Evolutionary conservation across 2,329 filamentous ascomycete species (phyloP).

Genomic region (Colletotrichum horii): DNA sequence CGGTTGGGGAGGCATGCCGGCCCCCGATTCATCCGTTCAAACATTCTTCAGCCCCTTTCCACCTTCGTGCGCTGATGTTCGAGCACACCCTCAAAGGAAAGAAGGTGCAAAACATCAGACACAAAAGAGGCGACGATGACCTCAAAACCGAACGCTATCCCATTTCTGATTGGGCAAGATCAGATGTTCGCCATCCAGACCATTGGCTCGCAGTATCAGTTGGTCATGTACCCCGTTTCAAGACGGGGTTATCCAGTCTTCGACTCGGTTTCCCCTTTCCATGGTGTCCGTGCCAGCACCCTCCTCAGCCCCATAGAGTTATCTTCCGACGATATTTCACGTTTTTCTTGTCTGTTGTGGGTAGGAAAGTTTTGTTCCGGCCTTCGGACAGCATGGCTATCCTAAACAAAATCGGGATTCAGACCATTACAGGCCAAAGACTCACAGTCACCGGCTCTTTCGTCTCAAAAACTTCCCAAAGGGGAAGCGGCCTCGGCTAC

Average conservation of each 20-base stretch:
- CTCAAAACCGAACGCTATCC: not conserved
- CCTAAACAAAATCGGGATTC: not conserved
- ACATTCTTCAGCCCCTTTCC: not conserved
- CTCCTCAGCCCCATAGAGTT: conserved; percentile 13
- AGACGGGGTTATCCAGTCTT: conserved; percentile 6
- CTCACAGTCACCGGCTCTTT: not conserved
- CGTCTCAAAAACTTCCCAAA: conserved; percentile 4
- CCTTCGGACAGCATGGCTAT: not conserved
- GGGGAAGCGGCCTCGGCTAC: not conserved
- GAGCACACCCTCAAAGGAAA: not conserved
- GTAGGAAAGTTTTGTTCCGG: not conserved
- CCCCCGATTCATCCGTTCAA: conserved; percentile 11
- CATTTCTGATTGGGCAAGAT: not conserved
- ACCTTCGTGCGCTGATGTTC: conserved; percentile 15
- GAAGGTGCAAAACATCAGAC: conserved; percentile 18
- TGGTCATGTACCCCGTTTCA: conserved; percentile 15
- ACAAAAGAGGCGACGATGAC: conserved; percentile 13
- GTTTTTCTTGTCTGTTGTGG: conserved; percentile 6
- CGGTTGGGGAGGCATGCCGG: not conserved
- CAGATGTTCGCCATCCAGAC: not conserved
- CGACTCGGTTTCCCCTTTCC: not conserved
- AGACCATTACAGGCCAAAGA: not conserved
- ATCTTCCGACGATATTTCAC: conserved; percentile 11
- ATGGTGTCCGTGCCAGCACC: not conserved
- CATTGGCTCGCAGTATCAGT: not conserved